These are phyloP conservation scores for Penstemon newberryi DNA, from an alignment of 257 asterid genomes.

Conservation along the genomic window DNA sequence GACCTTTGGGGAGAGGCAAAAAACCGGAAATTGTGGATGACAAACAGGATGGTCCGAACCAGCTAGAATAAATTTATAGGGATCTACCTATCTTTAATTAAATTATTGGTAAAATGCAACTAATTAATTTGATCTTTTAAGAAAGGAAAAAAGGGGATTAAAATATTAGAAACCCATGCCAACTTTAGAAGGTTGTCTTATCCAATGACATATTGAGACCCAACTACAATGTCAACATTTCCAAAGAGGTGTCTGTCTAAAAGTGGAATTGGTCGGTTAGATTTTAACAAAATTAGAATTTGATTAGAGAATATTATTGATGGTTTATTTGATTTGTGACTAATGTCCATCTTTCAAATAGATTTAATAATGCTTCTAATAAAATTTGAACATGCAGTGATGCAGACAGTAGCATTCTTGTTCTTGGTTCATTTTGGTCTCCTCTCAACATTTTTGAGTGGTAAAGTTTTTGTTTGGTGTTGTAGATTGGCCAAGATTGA, in stretches of 20 bases:
- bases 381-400: neutral
- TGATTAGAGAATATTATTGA: neutral
- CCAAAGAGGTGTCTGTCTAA: neutral
- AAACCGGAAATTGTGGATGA: slow-evolving; percentile 27
- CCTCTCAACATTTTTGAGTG: neutral
- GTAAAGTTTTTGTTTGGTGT: neutral
- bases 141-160: neutral
- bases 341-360: neutral
- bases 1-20: slow-evolving; percentile 19
- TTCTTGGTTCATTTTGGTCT: neutral
- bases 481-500: neutral
- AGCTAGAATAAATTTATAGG: neutral
- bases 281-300: neutral
- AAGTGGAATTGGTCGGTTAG: neutral
- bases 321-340: neutral
- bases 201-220: neutral
- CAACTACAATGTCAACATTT: neutral
- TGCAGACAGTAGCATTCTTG: neutral
- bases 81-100: neutral
- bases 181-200: slow-evolving; percentile 21
- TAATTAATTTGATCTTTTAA: neutral
- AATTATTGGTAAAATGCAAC: neutral
- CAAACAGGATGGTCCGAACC: slow-evolving; percentile 29
- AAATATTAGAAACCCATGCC: slow-evolving; percentile 8
- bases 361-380: neutral